phyloP scores from a whole-genome alignment of 345 rosid species.

The Euphorbia lathyris region DNA sequence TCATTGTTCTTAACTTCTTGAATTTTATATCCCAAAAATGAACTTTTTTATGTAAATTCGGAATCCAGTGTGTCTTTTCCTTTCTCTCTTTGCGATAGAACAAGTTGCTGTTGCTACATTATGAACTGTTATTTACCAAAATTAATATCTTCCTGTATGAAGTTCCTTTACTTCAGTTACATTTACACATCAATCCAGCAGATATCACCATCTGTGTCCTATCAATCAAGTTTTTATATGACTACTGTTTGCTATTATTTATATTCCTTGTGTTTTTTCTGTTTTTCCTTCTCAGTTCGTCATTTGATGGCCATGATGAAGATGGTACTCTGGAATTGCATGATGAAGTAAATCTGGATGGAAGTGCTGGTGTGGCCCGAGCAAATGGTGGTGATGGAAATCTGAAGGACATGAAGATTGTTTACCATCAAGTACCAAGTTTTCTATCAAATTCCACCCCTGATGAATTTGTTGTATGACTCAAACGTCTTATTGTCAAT shows the following conservation, averaged over 20 bases:
- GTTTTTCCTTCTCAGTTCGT: slow-evolving; percentile 51
- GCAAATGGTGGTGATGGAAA: slow-evolving; percentile 56
- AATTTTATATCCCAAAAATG: background rate
- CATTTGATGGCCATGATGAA: slow-evolving; percentile 81
- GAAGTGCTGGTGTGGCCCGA: slow-evolving; percentile 31
- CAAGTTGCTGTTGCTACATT: background rate
- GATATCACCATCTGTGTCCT: background rate
- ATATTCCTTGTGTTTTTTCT: slow-evolving; percentile 6
- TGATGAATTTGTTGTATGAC: slow-evolving; percentile 84
- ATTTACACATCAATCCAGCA: background rate
- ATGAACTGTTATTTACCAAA: background rate
- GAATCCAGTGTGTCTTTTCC: background rate
- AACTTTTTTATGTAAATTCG: background rate
- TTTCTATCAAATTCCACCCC: slow-evolving; percentile 91
- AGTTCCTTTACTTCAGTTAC: background rate
- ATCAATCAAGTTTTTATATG: background rate
- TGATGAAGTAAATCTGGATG: slow-evolving; percentile 57
- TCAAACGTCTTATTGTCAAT: slow-evolving; percentile 14
- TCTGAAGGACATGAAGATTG: slow-evolving; percentile 37
- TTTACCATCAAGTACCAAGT: slow-evolving; percentile 56
- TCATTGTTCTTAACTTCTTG: background rate
- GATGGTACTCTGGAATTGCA: slow-evolving; percentile 56
- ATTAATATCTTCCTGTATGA: background rate
- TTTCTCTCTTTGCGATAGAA: background rate
- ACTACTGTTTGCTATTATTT: slow-evolving; percentile 6